Conservation (phyloP, 2,329 filamentous ascomycete species). For the Thielaviopsis populi region DNA sequence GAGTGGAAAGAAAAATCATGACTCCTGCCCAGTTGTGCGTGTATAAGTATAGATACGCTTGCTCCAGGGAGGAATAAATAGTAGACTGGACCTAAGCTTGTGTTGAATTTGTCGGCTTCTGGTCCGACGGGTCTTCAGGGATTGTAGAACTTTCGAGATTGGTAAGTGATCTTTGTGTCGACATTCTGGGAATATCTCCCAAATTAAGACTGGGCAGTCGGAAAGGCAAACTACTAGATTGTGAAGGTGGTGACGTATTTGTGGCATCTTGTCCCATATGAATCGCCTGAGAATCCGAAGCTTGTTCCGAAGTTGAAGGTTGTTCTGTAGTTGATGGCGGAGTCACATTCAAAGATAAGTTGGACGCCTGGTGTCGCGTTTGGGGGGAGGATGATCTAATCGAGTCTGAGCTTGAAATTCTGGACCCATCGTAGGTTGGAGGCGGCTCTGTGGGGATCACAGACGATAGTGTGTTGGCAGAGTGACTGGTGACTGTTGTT, state of each 20-base stretch:
- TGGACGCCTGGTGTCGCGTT: neutral
- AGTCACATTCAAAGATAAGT: neutral
- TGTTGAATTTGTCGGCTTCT: neutral
- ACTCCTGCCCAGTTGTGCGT: neutral
- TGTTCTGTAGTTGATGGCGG: neutral
- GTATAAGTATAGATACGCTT: neutral
- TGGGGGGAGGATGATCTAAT: neutral
- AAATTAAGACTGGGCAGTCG: conserved; percentile 40
- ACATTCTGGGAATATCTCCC: conserved; percentile 38
- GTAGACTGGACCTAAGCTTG: neutral
- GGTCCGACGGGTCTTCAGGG: conserved; percentile 5
- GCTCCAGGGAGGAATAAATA: neutral
- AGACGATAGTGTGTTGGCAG: conserved; percentile 16
- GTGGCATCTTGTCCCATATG: neutral
- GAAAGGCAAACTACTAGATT: conserved; percentile 25
- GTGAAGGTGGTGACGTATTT: conserved; percentile 24
- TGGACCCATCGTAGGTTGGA: conserved; percentile 36
- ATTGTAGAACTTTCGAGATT: conserved; percentile 19
- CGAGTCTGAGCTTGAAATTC: neutral
- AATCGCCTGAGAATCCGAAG: neutral
- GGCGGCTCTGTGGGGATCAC: conserved; percentile 32
- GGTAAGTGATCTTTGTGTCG: conserved; percentile 37
- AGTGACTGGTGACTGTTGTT: conserved; percentile 17
- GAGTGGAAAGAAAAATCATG: neutral
- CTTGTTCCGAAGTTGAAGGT: neutral